Percentiles rank a stretch among this genome's conserved stretches.
Conservation (phyloP, 1,284 basidiomycete genomes). For the Moniliophthora roreri region DNA sequence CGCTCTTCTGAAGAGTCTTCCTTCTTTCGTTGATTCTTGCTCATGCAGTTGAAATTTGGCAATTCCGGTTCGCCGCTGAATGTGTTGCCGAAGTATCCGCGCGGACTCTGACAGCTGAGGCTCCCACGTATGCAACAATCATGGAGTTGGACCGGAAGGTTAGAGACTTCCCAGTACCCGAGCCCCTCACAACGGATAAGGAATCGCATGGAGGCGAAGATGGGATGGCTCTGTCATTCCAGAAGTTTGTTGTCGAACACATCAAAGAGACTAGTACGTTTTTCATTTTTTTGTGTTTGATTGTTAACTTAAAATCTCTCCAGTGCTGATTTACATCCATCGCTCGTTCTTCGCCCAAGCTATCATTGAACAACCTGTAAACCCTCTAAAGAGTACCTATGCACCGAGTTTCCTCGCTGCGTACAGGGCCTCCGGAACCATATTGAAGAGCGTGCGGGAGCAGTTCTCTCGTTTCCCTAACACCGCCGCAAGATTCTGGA, state of each 20-base stretch:
- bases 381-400: constrained; percentile 58
- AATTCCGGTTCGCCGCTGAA: constrained; percentile 62
- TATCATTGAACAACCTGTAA: constrained; percentile 58
- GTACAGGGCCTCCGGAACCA: constrained; percentile 55
- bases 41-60: constrained; percentile 54
- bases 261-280: constrained; percentile 56
- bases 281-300: constrained; percentile 7
- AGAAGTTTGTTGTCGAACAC: constrained; percentile 51
- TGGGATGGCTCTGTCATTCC: constrained; percentile 42
- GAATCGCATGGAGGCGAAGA: constrained; percentile 17
- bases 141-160: constrained; percentile 74
- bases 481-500: constrained; percentile 54
- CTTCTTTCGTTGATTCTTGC: constrained; percentile 3
- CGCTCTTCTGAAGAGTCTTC: constrained; percentile 11
- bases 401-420: constrained; percentile 66
- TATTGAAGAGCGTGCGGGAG: constrained; percentile 55
- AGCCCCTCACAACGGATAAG: constrained; percentile 32
- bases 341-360: constrained; percentile 71
- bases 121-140: constrained; percentile 64
- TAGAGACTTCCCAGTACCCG: constrained; percentile 62
- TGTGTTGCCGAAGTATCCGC: constrained; percentile 64
- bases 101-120: constrained; percentile 61
- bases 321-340: constrained; percentile 70
- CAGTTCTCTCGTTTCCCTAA: constrained; percentile 54
- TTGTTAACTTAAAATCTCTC: background rate